These are phyloP conservation scores for Helminthosporium solani DNA, from an alignment of 2,329 filamentous ascomycete genomes.

Conservation along the genomic window DNA sequence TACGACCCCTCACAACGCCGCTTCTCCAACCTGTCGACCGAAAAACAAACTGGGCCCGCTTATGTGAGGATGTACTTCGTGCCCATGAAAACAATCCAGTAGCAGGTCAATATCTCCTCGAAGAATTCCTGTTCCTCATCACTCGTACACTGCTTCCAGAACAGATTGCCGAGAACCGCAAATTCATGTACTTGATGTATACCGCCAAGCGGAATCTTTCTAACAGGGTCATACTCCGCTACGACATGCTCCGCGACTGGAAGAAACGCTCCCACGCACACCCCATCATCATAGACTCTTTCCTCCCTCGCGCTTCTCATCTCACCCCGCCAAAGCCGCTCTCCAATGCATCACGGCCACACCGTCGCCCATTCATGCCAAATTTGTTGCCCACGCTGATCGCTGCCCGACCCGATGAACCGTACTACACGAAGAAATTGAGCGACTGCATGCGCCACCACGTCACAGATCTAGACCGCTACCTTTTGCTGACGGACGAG, in stretches of 20 bases:
- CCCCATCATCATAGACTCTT: slow-evolving; percentile 10
- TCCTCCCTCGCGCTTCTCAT: neutral
- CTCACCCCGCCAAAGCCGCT: neutral
- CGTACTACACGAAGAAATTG: slow-evolving; percentile 19
- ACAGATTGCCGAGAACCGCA: slow-evolving; percentile 27
- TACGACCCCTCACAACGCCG: slow-evolving; percentile 3
- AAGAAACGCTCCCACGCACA: slow-evolving; percentile 9
- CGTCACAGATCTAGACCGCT: slow-evolving; percentile 25
- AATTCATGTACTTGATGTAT: slow-evolving; percentile 20
- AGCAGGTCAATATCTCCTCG: slow-evolving; percentile 8
- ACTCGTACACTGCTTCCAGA: slow-evolving; percentile 29
- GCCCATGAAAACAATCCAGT: neutral
- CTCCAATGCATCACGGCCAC: neutral
- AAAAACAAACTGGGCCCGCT: slow-evolving; percentile 14
- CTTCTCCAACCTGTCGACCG: slow-evolving; percentile 9
- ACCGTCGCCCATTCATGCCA: slow-evolving; percentile 12
- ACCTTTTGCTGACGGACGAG: slow-evolving; percentile 23
- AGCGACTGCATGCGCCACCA: slow-evolving; percentile 33
- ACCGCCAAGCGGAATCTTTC: slow-evolving; percentile 18
- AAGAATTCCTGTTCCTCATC: slow-evolving; percentile 24
- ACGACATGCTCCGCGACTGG: slow-evolving; percentile 32
- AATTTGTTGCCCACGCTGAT: slow-evolving; percentile 30
- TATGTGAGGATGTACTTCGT: slow-evolving; percentile 6
- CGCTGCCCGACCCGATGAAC: slow-evolving; percentile 11
- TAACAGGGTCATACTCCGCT: slow-evolving; percentile 22